Evolutionary conservation across 2,329 filamentous ascomycete species (phyloP).

Genomic region (Acarospora socialis): DNA sequence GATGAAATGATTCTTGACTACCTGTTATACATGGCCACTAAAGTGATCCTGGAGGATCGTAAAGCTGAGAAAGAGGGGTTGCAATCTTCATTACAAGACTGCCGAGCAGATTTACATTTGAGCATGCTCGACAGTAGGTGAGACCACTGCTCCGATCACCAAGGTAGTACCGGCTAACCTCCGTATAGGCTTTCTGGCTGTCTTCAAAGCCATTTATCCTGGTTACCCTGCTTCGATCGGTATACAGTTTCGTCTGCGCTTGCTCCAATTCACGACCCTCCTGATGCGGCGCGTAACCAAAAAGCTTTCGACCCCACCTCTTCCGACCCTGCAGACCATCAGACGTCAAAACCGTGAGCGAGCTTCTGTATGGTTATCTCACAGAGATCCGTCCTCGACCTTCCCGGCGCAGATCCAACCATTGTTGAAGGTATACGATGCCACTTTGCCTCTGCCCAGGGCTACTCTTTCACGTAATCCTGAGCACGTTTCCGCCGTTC

Average conservation of each 20-base stretch:
- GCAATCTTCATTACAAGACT: no score
- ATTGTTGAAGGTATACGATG: not conserved
- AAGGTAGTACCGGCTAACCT: not conserved
- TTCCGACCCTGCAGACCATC: constrained; percentile 20
- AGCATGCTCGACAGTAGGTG: constrained; percentile 14
- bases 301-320: constrained; percentile 24
- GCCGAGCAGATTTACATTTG: constrained; percentile 6
- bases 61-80: constrained; percentile 13
- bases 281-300: constrained; percentile 29
- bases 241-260: constrained; percentile 32
- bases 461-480: constrained; percentile 18
- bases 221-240: constrained; percentile 23
- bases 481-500: no score
- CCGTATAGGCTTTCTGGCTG: constrained; percentile 26
- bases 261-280: constrained; percentile 33
- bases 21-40: constrained; percentile 33
- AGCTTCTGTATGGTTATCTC: constrained; percentile 8
- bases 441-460: constrained; percentile 17
- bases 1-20: constrained; percentile 45
- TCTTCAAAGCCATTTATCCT: constrained; percentile 29
- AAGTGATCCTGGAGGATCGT: constrained; percentile 26
- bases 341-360: constrained; percentile 11
- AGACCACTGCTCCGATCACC: no score
- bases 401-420: not conserved
- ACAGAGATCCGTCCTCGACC: not conserved